Base-by-base conservation (phyloP, 805 yeast genomes). In the Metschnikowia bowlesiae region DNA sequence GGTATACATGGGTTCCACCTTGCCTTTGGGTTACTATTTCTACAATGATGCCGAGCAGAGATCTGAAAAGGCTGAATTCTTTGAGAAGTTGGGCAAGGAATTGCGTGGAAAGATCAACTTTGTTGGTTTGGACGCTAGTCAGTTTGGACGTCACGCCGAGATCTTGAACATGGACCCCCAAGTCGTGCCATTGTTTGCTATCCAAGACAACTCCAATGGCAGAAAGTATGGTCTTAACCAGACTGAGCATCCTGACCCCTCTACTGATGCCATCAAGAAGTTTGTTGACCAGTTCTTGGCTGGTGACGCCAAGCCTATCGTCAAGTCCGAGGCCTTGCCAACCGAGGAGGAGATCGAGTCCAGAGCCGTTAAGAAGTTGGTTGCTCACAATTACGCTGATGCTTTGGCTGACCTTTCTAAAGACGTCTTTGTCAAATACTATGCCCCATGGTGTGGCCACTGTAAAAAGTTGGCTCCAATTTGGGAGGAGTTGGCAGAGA, bases 361-460 rank as follows among this genome's bases (percentile, higher is more conserved):
- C 18, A 76, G 75, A 47, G 82, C 85, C 48, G 92, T 86, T 43
- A 74, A 76, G 66, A 85, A 81, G 63, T 78, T 92, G 59, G 97
- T 92, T 53, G 96, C 89, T 59, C 80, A 83, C 72, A 89, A 83
- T 64, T 94, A 89, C 71, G 85, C 87, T 46, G 81, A 78, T 33
- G 71, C 89, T 52, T 79, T 89, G 47, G 69, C 69, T 31, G 83
- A 84, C 61, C 47, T 63, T 58, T 51, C 67, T 41, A 85, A 83
- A 73, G 92, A 87, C 65, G 84, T 87, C 35, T 71, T 91, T 50
- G 96, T 92, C 50, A 87, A 89, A 75, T 92, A 91, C 73, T 91
- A 88, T 65, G 97, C 98, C 44, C 95, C 96, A 73, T 91, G 97
- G 97, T 90, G 96, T 76, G 95, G 96, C 43, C 96, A 90, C 78